These are phyloP conservation scores for Pulveroboletus sp. DNA, from an alignment of 768 basidiomycete species.

Conservation along the genomic window DNA sequence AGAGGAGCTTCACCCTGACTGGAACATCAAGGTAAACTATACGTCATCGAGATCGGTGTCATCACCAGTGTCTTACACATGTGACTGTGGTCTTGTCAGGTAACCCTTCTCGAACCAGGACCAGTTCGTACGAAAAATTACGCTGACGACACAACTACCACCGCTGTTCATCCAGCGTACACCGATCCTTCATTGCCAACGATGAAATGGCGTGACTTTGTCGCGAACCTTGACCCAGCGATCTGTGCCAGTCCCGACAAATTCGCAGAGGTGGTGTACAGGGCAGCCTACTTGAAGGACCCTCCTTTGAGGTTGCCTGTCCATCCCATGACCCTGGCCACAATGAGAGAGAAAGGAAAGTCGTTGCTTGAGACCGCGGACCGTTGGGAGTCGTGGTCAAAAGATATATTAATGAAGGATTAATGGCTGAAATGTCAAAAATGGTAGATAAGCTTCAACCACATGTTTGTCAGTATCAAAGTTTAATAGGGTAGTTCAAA, in stretches of 20 bases:
- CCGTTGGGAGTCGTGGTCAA: neutral
- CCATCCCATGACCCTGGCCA: neutral
- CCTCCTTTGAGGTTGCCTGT: too few species aligned
- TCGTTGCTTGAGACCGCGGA: conserved; percentile 10
- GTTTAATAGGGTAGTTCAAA: too few species aligned
- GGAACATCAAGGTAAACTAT: too few species aligned
- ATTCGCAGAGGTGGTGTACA: conserved; percentile 16
- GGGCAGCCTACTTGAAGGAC: conserved; percentile 5
- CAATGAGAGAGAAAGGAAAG: conserved; percentile 1
- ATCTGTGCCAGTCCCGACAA: conserved; percentile 14
- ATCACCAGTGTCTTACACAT: too few species aligned
- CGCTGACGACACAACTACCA: neutral
- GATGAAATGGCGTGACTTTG: neutral
- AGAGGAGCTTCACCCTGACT: too few species aligned
- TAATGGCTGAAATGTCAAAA: neutral
- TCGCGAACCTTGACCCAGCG: neutral
- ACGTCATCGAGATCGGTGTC: too few species aligned
- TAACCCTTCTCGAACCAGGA: conserved; percentile 1
- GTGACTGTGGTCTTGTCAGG: neutral
- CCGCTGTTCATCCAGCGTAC: neutral
- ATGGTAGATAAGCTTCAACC: too few species aligned
- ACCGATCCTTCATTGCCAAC: neutral
- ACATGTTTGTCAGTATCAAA: too few species aligned
- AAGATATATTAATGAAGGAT: conserved; percentile 7
- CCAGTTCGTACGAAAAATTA: neutral